A percentile compares a stretch with the other conserved stretches of the same genome.
Conservation (phyloP, 2,329 filamentous ascomycete genomes). For the Pseudocercospora fijiensis region DNA sequence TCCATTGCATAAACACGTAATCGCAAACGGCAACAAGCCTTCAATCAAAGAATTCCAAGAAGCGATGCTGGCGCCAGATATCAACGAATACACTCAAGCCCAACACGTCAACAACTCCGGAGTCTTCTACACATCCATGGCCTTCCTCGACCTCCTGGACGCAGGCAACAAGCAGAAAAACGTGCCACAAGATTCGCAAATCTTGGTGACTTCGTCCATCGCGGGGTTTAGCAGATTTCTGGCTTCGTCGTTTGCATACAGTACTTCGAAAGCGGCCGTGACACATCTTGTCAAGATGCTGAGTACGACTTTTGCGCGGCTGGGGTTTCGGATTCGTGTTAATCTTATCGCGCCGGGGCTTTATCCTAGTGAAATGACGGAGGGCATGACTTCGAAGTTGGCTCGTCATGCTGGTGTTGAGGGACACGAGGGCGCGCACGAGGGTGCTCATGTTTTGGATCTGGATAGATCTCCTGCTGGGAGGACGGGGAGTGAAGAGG, state of each 20-base stretch:
- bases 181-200: constrained; percentile 42
- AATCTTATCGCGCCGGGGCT: constrained; percentile 51
- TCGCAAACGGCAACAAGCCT: constrained; percentile 18
- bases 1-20: constrained; percentile 23
- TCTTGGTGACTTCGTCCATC: constrained; percentile 51
- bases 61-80: constrained; percentile 26
- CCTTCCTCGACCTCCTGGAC: constrained; percentile 45
- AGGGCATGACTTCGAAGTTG: constrained; percentile 18
- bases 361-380: constrained; percentile 37
- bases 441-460: constrained; percentile 56
- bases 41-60: constrained; percentile 25
- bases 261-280: constrained; percentile 48
- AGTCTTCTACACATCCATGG: constrained; percentile 42
- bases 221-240: constrained; percentile 44
- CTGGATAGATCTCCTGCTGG: constrained; percentile 55
- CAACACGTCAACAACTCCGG: constrained; percentile 42
- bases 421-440: constrained; percentile 31
- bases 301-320: constrained; percentile 43
- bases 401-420: constrained; percentile 24
- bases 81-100: constrained; percentile 39
- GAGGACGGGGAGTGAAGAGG: constrained; percentile 59
- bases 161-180: constrained; percentile 44
- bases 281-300: constrained; percentile 53
- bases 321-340: constrained; percentile 46
- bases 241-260: constrained; percentile 46